Evolutionary conservation across 108 stramenopile species (phyloP), one percentile per base, ranked within the genome.

Genomic region (Seminavis robusta): DNA sequence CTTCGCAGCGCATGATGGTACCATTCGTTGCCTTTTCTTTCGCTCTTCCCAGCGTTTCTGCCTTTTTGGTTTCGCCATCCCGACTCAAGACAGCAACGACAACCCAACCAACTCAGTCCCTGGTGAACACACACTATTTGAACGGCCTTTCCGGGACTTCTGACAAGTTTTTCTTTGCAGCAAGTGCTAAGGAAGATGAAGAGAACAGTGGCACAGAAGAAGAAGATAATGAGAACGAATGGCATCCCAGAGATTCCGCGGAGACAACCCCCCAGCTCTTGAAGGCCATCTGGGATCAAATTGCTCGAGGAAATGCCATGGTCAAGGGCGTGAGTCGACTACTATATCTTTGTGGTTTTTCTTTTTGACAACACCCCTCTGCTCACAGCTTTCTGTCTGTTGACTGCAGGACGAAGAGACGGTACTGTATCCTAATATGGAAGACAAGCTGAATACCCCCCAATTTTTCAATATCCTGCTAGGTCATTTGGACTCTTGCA

Each of bases 401-500:
- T 33, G 9, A 36, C 4, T 19, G 19, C 38, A 71, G 64, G 80
- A 78, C 69, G 55, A 62, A n/a, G 16, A 47, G 47, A 91, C 90
- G 4, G 65, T 86, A 24, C 40, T 86, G 0, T 86, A 82, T 52
- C 90, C 90, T 9, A 28, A 73, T 36, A 88, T 92, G 86, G 50
- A 67, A 40, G 41, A 53, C 3, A 47, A 71, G 27, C 56, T 83
- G 47, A 59, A 63, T 9, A 49, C 69, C 42, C 76, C 74, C 4
- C 43, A 61, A 0, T 92, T 61, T 58, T 42, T 92, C 33, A 59
- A 76, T 45, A 65, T 75, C 37, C 47, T 93, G 19, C 53, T 90
- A 47, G 88, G 64, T 17, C 92, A 94, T 58, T 56, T 94, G 33
- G 92, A 94, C 53, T 61, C 64, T 11, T 94, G 92, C 73, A 90